A percentile compares a stretch with the other conserved stretches of the same genome.
phyloP scores from a whole-genome alignment of 495 filamentous ascomycete genomes.

The Penicillium pancosmium region DNA sequence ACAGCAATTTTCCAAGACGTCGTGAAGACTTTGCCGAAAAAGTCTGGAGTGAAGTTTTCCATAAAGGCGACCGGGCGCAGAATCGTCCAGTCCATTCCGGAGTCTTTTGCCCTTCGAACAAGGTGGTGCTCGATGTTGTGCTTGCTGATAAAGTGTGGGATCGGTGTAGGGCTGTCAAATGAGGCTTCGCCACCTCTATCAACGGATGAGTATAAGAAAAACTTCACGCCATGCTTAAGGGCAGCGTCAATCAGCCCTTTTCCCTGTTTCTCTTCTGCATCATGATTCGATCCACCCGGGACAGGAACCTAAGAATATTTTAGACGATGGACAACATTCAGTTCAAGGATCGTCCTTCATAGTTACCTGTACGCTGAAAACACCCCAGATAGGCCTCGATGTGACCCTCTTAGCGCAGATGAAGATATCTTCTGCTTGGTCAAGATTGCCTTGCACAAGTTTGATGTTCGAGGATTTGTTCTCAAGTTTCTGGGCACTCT shows the following conservation, averaged over 20 bases:
- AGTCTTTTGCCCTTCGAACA: conserved; percentile 31
- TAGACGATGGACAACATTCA: too few species aligned
- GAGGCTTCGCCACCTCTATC: conserved; percentile 65
- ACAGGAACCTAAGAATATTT: background rate
- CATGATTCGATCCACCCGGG: background rate
- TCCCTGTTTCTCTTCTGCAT: conserved; percentile 57
- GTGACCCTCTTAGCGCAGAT: conserved; percentile 42
- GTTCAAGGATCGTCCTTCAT: background rate
- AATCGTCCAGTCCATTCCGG: conserved; percentile 58
- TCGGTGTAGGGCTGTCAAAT: conserved; percentile 54
- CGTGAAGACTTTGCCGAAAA: conserved; percentile 60
- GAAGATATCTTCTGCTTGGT: conserved; percentile 56
- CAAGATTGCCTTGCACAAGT: conserved; percentile 59
- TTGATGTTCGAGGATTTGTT: conserved; percentile 48
- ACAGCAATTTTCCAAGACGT: conserved; percentile 48
- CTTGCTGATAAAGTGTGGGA: conserved; percentile 66
- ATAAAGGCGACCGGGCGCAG: conserved; percentile 65
- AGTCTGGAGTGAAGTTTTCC: conserved; percentile 62
- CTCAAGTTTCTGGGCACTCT: conserved; percentile 54
- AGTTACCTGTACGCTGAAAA: conserved; percentile 50
- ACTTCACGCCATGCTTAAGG: conserved; percentile 54
- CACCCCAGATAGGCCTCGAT: conserved; percentile 51
- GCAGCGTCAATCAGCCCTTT: conserved; percentile 59
- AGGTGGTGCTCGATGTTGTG: conserved; percentile 66
- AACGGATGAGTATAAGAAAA: conserved; percentile 68